A percentile compares a stretch with the other conserved stretches of the same genome.
Conservation (phyloP, 1,284 basidiomycete species). For the Trichosporon sp. region DNA sequence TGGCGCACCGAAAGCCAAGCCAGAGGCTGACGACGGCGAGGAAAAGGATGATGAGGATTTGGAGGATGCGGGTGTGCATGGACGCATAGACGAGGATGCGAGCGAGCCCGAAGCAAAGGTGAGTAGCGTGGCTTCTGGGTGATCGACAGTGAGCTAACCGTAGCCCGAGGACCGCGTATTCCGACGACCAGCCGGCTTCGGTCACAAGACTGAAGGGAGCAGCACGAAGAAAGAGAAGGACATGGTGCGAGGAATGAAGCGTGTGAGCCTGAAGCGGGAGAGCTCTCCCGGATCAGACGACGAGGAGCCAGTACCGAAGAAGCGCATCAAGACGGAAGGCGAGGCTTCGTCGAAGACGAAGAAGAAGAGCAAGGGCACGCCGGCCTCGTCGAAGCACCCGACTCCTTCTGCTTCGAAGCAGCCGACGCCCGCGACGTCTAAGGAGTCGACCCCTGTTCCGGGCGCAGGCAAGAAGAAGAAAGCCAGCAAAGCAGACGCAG, state of each 20-base stretch:
- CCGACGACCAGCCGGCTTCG: not conserved
- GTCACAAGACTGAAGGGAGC: not conserved
- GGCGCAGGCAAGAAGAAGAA: not conserved
- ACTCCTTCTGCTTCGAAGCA: not conserved
- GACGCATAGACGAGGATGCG: conserved; percentile 2
- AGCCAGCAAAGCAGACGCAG: not conserved
- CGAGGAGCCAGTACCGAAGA: conserved; percentile 1
- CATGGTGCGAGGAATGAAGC: not conserved
- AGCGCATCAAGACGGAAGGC: conserved; percentile 1
- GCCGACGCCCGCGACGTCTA: not conserved
- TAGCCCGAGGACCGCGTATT: not conserved
- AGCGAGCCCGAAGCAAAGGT: conserved; percentile 6
- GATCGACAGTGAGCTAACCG: not conserved
- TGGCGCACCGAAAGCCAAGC: conserved; percentile 21
- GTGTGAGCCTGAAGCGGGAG: not conserved
- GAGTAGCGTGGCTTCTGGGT: conserved; percentile 1
- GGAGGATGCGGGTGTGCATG: not conserved
- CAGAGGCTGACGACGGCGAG: conserved; percentile 2
- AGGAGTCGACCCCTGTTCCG: not conserved
- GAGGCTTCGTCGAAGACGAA: not conserved
- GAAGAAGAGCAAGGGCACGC: not conserved
- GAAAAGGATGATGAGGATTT: conserved; percentile 12
- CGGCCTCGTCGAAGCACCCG: not conserved
- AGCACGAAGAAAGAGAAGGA: not conserved
- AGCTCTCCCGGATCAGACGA: not conserved